phyloP scores from a whole-genome alignment of 2,329 filamentous ascomycete species.

The Emmonsia crescens region DNA sequence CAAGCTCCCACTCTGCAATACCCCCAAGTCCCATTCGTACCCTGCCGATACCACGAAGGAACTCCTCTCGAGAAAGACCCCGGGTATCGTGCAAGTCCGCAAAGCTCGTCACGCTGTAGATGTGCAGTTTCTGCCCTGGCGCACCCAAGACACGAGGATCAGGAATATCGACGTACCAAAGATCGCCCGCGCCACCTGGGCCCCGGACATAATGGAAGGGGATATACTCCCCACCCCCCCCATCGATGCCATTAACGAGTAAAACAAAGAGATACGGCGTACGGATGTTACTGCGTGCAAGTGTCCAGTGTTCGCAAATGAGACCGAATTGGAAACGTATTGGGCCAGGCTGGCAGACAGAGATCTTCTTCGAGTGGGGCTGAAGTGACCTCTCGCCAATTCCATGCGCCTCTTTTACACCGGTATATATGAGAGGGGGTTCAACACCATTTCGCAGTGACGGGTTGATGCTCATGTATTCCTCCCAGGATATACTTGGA shows the following conservation, averaged over 20 bases:
- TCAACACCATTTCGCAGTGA: conserved; percentile 32
- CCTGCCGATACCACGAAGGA: conserved; percentile 37
- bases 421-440: conserved; percentile 37
- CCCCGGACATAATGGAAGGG: conserved; percentile 48
- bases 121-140: conserved; percentile 55
- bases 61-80: conserved; percentile 42
- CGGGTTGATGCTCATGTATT: conserved; percentile 60
- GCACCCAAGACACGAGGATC: conserved; percentile 53
- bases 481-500: conserved; percentile 57
- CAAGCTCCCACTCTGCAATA: conserved; percentile 46
- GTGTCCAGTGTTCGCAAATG: conserved; percentile 71
- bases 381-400: conserved; percentile 48
- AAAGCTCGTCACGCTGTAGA: conserved; percentile 51
- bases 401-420: conserved; percentile 39
- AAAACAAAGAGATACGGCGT: conserved; percentile 60
- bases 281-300: conserved; percentile 53
- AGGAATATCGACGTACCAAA: conserved; percentile 69
- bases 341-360: conserved; percentile 44
- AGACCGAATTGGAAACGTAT: conserved; percentile 73
- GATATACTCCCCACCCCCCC: conserved; percentile 55
- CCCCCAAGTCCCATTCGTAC: conserved; percentile 40
- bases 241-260: conserved; percentile 54
- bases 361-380: conserved; percentile 51
- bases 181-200: conserved; percentile 55
- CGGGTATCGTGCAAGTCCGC: conserved; percentile 40